Base-by-base conservation (phyloP, 371 early-diverging fungal species). In the Mortierella sp. region DNA sequence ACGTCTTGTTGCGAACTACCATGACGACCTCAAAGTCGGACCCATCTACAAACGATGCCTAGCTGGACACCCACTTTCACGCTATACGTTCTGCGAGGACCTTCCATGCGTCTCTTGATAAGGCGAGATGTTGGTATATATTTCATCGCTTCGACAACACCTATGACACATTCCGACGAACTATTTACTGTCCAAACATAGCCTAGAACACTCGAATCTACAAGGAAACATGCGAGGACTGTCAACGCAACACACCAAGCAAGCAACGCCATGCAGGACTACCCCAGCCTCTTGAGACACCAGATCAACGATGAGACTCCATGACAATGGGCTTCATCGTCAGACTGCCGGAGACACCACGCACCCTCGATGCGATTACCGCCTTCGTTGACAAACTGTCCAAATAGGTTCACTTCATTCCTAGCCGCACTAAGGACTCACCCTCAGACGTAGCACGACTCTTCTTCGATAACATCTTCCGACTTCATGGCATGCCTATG, bases 381-480 rank as follows among this genome's bases (percentile, higher is more conserved):
- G 24, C 24, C 9, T 50, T 50, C 18, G 50, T 50, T 7, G 50
- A 50, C 28, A 50, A 50, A 18, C 50, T 50, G 27, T 24, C 50
- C 24, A 53, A 38, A 38, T 12, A 38, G 38, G 71, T 78, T 3
- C 56, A 63, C 46, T 63, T 63, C 27, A 24, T 27, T 14, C 24
- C 65, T 23, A 61, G 48, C 12, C 30, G 43, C 5, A 74, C 59
- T 30, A 54, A 31, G 12, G 58, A 67, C 24, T 39, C 61, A 3
- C 62, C 72, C 23, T 18, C 27, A 2, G 64, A 72, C 31, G 59
- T 62, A 5, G 59, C 69, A 2, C 54, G 55, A 3, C 31, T 64
- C n/a, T 65, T 71, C n/a, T 59, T 73, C 14, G 52, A 48, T 1
- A 49, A 61, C 21, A 43, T 76, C 2, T 67, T 76, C 51, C 49